These are phyloP conservation scores for Penicillium desertorum DNA, from an alignment of 495 filamentous ascomycete species.

Conservation along the genomic window DNA sequence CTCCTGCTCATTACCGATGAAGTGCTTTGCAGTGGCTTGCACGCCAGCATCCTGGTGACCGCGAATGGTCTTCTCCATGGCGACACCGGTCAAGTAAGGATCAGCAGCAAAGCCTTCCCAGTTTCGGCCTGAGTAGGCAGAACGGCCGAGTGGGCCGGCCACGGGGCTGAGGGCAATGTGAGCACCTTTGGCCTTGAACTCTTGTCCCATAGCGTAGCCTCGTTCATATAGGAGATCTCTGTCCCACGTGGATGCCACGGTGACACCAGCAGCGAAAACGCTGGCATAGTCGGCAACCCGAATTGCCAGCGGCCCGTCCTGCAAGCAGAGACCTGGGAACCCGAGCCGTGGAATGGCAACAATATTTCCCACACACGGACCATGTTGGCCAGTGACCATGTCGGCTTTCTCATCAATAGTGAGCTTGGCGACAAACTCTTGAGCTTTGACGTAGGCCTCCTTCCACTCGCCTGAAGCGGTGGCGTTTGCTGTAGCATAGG, in stretches of 20 bases:
- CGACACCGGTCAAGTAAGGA: conserved; percentile 60
- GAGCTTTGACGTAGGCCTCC: conserved; percentile 67
- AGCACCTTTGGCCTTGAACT: conserved; percentile 56
- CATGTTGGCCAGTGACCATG: conserved; percentile 70
- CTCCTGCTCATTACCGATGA: conserved; percentile 61
- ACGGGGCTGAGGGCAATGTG: conserved; percentile 53
- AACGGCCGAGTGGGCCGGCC: conserved; percentile 54
- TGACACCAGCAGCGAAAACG: conserved; percentile 56
- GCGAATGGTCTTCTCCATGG: conserved; percentile 52
- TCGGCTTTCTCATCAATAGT: conserved; percentile 82
- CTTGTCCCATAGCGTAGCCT: conserved; percentile 61
- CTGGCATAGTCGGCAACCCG: conserved; percentile 50
- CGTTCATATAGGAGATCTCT: conserved; percentile 60
- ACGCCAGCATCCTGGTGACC: conserved; percentile 59
- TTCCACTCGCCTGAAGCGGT: conserved; percentile 61
- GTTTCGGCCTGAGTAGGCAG: conserved; percentile 51
- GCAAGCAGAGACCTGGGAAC: conserved; percentile 53
- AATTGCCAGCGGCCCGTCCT: conserved; percentile 55
- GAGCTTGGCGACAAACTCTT: conserved; percentile 67
- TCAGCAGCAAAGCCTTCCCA: conserved; percentile 77
- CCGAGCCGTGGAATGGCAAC: conserved; percentile 50
- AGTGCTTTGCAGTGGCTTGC: conserved; percentile 61
- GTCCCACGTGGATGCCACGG: conserved; percentile 69
- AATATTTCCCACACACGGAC: conserved; percentile 74
- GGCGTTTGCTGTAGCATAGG: conserved; percentile 9